Conservation (phyloP, 805 yeast genomes). For the Monosporozyma aquatica region DNA sequence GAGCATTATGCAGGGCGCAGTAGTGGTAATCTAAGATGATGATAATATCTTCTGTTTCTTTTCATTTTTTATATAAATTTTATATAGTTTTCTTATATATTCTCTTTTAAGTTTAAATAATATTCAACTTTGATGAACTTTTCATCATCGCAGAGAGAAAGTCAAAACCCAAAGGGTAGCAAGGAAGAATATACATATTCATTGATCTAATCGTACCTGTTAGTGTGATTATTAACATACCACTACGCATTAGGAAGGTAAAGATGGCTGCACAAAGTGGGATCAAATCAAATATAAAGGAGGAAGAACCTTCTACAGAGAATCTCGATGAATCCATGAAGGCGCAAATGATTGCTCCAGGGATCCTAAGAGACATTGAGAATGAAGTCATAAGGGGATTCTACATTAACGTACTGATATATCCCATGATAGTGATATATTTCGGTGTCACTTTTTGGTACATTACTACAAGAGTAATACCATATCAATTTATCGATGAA, state of each 20-base stretch:
- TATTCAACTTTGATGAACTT: too few relatives aligned
- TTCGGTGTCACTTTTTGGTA: conserved; percentile 23
- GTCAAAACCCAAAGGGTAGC: too few relatives aligned
- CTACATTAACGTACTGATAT: conserved; percentile 28
- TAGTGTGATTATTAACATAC: too few relatives aligned
- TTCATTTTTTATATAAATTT: neutral
- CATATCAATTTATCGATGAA: conserved; percentile 47
- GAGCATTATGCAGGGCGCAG: neutral
- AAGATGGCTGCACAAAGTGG: too few relatives aligned
- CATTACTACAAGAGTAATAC: conserved; percentile 24
- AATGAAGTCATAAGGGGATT: conserved; percentile 26
- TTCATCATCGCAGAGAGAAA: too few relatives aligned
- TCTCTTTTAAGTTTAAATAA: neutral
- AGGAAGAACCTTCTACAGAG: neutral
- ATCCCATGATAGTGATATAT: conserved; percentile 24
- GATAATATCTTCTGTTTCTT: neutral
- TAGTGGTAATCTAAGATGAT: neutral
- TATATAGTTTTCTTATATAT: neutral
- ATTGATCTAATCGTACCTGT: too few relatives aligned
- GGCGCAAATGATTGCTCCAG: conserved; percentile 21
- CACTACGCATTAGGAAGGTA: too few relatives aligned
- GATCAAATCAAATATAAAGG: too few relatives aligned
- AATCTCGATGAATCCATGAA: neutral
- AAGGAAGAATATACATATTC: too few relatives aligned
- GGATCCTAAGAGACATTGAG: conserved; percentile 23